phyloP scores from a whole-genome alignment of 371 early-diverging fungal species.

The Apophysomyces sp. region DNA sequence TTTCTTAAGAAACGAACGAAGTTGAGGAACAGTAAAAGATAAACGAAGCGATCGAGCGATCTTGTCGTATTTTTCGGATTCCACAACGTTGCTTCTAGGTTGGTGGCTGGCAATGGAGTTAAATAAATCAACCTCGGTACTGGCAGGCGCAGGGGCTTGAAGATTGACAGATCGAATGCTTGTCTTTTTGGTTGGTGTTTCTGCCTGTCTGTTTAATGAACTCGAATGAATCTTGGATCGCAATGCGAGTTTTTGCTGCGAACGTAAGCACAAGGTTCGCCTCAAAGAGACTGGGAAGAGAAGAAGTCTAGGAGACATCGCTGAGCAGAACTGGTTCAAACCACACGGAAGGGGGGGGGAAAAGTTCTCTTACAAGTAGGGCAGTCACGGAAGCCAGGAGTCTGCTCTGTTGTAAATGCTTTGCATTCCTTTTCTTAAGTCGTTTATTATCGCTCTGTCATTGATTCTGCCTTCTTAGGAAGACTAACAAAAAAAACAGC shows the following conservation, averaged over 20 bases:
- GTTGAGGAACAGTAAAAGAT: slow-evolving; percentile 27
- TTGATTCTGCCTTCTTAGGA: no score
- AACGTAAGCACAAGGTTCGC: not conserved
- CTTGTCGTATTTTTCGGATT: not conserved
- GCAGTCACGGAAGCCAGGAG: not conserved
- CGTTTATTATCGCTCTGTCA: no score
- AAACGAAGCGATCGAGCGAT: not conserved
- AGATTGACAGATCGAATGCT: not conserved
- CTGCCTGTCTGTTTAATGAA: not conserved
- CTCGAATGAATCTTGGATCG: not conserved
- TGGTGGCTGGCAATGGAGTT: not conserved
- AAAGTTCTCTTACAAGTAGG: not conserved
- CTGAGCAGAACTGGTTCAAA: not conserved
- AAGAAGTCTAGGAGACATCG: not conserved
- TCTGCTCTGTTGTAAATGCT: not conserved
- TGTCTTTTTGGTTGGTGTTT: not conserved
- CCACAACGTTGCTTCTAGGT: not conserved
- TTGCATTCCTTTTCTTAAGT: no score
- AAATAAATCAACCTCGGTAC: not conserved
- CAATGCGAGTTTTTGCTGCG: not conserved
- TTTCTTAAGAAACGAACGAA: slow-evolving; percentile 16
- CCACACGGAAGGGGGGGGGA: not conserved
- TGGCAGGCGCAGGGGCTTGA: not conserved
- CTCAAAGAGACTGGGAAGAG: not conserved
- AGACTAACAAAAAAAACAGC: no score